Base-by-base conservation (phyloP, 805 yeast species). In the Monosporozyma servazzii region DNA sequence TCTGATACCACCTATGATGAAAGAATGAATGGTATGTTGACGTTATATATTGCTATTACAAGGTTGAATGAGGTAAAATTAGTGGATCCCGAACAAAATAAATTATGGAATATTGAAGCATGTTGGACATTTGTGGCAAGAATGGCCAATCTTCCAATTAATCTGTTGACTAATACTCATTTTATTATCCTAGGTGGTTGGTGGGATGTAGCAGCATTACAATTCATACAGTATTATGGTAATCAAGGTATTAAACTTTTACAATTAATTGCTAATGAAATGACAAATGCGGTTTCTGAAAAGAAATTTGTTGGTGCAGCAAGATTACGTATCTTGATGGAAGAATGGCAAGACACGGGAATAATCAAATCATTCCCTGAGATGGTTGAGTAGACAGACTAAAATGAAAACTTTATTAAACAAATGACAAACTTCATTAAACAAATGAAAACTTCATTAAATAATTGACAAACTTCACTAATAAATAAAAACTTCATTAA, bases 191-290 rank as follows among this genome's bases (percentile, higher is more conserved):
- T 82, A 3, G 83, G 88, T 2, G 79, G 85, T 33, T 90, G 97
- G 97, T 88, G 97, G 96, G 98, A 93, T 57, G 80, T 89, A 5
- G 75, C 84, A 47, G 90, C 86, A 0, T 54, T 58, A 8, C 73
- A 80, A 42, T 78, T 91, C 51, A 49, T 75, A 7, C 61, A 62
- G 9, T 75, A 74, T 1, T 91, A 81, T 65, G 89, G 90, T 0
- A 66, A 56, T 4, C 98, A 91, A 69, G 93, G 80, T 3, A 51
- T 45, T 5, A 93, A 93, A 64, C 50, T 88, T 29, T 58, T 89
- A 52, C 58, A 55, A 7, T 56, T 77, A 10, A 62, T 80, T 5
- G 74, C 77, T 52, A 63, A 62, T 3, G 72, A 66, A 0, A 82
- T 89, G 82, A 76, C 88, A 0, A 53, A 62, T n/a, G 56, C 70